phyloP scores from a whole-genome alignment of 306 rosid genomes.

The Glycine latifolia region DNA sequence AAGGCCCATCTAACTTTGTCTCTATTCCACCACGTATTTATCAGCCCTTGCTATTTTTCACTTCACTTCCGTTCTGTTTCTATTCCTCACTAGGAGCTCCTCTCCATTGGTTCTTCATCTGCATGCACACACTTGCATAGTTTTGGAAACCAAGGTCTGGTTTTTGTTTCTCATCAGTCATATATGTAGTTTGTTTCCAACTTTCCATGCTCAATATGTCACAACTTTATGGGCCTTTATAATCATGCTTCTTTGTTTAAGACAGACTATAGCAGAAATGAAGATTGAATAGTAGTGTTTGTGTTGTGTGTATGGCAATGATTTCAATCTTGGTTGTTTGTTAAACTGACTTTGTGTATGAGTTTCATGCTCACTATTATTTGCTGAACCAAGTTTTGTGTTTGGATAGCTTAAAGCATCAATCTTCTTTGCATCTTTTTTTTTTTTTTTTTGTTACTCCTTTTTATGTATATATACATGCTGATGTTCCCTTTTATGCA shows the following conservation, averaged over 20 bases:
- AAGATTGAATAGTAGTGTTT: conserved; percentile 30
- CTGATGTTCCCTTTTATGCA: neutral
- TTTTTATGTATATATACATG: neutral
- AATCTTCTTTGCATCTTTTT: conserved; percentile 19
- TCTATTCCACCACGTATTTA: conserved; percentile 45
- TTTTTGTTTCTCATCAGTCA: no score
- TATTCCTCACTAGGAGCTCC: conserved; percentile 44
- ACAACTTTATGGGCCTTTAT: conserved; percentile 17
- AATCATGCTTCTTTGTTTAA: conserved; percentile 9
- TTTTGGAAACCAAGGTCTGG: conserved; percentile 54
- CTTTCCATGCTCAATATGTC: neutral
- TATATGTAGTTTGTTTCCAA: no score
- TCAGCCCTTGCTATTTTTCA: conserved; percentile 39
- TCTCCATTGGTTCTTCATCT: conserved; percentile 53
- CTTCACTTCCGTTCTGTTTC: conserved; percentile 52
- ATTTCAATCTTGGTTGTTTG: neutral
- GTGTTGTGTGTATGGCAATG: neutral
- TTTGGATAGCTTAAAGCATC: conserved; percentile 1
- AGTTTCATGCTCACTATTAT: no score
- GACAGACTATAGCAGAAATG: neutral
- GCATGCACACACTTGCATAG: conserved; percentile 60
- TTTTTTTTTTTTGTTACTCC: neutral
- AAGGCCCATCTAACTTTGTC: conserved; percentile 60
- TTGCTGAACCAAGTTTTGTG: conserved; percentile 34
- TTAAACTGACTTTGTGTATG: neutral